phyloP scores from a whole-genome alignment of 164 flowering plant genomes.

The Nymphaea thermarum region DNA sequence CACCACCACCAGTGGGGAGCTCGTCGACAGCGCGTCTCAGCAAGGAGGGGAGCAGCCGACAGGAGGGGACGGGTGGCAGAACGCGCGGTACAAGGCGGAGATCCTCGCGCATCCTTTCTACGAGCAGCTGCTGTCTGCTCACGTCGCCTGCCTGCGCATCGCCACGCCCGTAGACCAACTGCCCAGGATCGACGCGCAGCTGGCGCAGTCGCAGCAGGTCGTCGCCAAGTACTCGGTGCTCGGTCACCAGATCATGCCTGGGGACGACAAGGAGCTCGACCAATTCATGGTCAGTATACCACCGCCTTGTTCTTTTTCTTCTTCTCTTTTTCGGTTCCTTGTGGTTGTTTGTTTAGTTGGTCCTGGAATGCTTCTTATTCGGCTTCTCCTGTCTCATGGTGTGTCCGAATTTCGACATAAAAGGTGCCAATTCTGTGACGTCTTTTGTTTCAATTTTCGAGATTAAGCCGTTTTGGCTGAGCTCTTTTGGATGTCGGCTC shows the following conservation, averaged over 20 bases:
- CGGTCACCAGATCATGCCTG: slow-evolving; percentile 14
- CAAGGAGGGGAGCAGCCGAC: slow-evolving; percentile 7
- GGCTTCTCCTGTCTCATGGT: background rate
- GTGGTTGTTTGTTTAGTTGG: background rate
- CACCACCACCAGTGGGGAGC: background rate
- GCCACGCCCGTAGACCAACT: slow-evolving; percentile 92
- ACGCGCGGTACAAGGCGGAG: slow-evolving; percentile 54
- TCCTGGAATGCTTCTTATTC: background rate
- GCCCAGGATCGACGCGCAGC: slow-evolving; percentile 77
- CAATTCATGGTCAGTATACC: slow-evolving; percentile 58
- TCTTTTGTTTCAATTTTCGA: too few relatives aligned
- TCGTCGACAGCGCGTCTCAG: slow-evolving; percentile 2
- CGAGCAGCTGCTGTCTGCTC: slow-evolving; percentile 74
- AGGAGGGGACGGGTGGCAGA: slow-evolving; percentile 25
- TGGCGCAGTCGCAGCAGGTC: slow-evolving; percentile 54
- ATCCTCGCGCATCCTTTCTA: slow-evolving; percentile 60
- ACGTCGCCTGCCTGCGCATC: slow-evolving; percentile 66
- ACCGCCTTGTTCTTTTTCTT: background rate
- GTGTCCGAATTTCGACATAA: background rate
- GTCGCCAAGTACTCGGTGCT: slow-evolving; percentile 53
- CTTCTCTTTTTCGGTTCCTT: background rate
- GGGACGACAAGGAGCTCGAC: slow-evolving; percentile 69
- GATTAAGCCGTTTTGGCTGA: too few relatives aligned
- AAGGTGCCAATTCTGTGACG: too few relatives aligned
- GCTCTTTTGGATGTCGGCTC: too few relatives aligned